Conservation (phyloP, 306 rosid genomes). For the Biancaea sappan region DNA sequence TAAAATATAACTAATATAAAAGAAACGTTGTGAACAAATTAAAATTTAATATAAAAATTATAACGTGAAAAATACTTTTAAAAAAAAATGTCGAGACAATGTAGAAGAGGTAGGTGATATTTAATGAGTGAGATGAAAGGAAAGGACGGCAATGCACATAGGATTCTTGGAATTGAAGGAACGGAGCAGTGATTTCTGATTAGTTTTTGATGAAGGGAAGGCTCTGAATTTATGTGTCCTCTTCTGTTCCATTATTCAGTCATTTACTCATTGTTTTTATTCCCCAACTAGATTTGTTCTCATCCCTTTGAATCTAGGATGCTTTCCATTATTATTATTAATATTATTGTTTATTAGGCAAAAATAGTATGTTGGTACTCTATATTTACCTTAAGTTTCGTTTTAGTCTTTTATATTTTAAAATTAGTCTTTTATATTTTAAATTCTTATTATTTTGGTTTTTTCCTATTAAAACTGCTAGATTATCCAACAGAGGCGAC, state of each 20-base stretch:
- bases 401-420: too few relatives aligned
- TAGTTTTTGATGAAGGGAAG: slow-evolving; percentile 37
- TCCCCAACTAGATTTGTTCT: slow-evolving; percentile 24
- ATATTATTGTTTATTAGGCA: background rate
- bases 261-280: slow-evolving; percentile 44
- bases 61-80: too few relatives aligned
- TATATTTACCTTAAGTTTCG: too few relatives aligned
- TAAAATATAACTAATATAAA: too few relatives aligned
- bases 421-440: too few relatives aligned
- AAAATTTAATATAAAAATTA: too few relatives aligned
- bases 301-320: slow-evolving; percentile 27
- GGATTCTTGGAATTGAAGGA: slow-evolving; percentile 48
- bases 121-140: slow-evolving; percentile 25
- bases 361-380: too few relatives aligned
- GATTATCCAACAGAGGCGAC: too few relatives aligned
- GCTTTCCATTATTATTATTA: background rate
- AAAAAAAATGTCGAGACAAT: too few relatives aligned
- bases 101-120: background rate
- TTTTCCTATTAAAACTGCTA: too few relatives aligned
- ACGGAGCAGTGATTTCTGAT: slow-evolving; percentile 24
- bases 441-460: too few relatives aligned
- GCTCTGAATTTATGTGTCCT: slow-evolving; percentile 35
- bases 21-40: too few relatives aligned
- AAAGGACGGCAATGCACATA: slow-evolving; percentile 33
- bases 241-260: slow-evolving; percentile 40